phyloP scores from a whole-genome alignment of 2,329 filamentous ascomycete species.

The Diaporthe amygdali region DNA sequence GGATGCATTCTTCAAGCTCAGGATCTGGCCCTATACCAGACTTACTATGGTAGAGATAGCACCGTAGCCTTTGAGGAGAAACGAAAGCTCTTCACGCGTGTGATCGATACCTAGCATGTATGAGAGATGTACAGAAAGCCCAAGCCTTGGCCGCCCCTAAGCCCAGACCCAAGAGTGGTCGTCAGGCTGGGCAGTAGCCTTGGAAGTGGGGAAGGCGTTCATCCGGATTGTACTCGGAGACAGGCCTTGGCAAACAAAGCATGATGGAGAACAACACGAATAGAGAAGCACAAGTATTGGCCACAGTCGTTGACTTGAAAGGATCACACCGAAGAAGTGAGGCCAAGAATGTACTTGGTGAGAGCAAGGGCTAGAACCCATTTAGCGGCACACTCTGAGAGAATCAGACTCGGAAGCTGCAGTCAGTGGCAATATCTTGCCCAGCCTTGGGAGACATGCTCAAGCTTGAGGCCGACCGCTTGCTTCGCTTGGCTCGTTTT shows the following conservation, averaged over 20 bases:
- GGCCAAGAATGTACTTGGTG: background rate
- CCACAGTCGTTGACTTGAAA: background rate
- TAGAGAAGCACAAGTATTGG: background rate
- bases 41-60: too few species aligned
- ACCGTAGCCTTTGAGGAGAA: too few species aligned
- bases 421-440: background rate
- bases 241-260: background rate
- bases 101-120: too few species aligned
- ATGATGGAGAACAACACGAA: background rate
- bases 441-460: conserved; percentile 1
- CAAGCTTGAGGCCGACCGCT: background rate
- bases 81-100: background rate
- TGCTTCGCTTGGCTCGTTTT: background rate
- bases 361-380: background rate
- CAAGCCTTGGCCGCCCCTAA: background rate
- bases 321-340: background rate
- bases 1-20: too few species aligned
- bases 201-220: conserved; percentile 3
- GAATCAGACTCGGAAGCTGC: background rate
- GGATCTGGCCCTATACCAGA: too few species aligned
- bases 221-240: background rate
- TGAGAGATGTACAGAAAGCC: background rate
- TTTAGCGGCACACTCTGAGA: background rate
- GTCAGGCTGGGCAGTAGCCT: background rate
- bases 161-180: background rate